Percentiles rank a stretch among this genome's conserved stretches.
phyloP scores from a whole-genome alignment of 495 filamentous ascomycete species.

The Ascodesmis nigricans region DNA sequence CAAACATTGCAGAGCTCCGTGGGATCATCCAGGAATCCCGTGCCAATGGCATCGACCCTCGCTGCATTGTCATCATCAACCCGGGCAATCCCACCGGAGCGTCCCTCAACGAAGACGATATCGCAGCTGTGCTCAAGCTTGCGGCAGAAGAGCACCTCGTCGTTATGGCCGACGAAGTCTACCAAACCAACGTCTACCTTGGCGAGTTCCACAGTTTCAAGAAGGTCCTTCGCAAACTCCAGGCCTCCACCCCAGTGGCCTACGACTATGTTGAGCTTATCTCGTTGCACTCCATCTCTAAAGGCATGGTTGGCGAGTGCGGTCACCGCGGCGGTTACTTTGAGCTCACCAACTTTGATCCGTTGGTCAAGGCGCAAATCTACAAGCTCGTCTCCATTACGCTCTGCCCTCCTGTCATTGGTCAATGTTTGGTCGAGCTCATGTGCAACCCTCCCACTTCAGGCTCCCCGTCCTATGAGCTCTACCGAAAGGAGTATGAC shows the following conservation, averaged over 20 bases:
- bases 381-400: constrained; percentile 96
- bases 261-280: constrained; percentile 75
- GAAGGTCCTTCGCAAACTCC: constrained; percentile 61
- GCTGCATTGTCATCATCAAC: constrained; percentile 90
- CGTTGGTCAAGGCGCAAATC: constrained; percentile 69
- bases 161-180: constrained; percentile 86
- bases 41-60: constrained; percentile 56
- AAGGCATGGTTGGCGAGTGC: constrained; percentile 97
- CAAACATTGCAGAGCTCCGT: constrained; percentile 54
- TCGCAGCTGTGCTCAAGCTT: constrained; percentile 59
- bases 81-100: constrained; percentile 94
- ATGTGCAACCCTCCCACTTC: constrained; percentile 85
- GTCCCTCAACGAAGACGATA: constrained; percentile 51
- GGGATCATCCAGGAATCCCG: constrained; percentile 47
- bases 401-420: constrained; percentile 83
- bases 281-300: constrained; percentile 66
- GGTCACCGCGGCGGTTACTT: constrained; percentile 96
- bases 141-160: constrained; percentile 73
- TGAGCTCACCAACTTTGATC: constrained; percentile 74
- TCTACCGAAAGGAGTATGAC: constrained; percentile 69
- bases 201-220: constrained; percentile 93
- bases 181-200: constrained; percentile 93
- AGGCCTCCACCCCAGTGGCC: constrained; percentile 42
- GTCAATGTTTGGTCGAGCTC: constrained; percentile 84
- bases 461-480: constrained; percentile 57